Base-by-base conservation (phyloP, 2,329 filamentous ascomycete genomes). In the Atkinsonella hypoxylon region DNA sequence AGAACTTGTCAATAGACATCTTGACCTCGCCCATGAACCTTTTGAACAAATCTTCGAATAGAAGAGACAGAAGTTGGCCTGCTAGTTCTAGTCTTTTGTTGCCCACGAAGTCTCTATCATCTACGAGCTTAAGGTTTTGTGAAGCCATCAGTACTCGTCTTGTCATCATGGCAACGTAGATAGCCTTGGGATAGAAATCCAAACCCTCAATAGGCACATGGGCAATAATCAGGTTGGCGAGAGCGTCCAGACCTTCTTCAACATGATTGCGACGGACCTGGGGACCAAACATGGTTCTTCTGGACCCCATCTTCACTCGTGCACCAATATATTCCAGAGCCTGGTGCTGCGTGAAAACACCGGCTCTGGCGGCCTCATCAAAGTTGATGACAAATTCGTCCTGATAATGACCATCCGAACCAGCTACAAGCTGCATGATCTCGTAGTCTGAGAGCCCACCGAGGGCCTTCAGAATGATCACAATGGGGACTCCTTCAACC, bases 21-120 rank as follows among this genome's bases (percentile, higher is more conserved):
- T 95, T 95, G 64, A 98, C 82, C 58, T 93, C 85, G 52, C 80
- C 80, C 60, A 88, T 87, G 67, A 96, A 96, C 54, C 88, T 87
- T 72, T 98, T 98, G 79, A 98, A 98, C 53, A 96, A 70, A 74
- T 98, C 94, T 67, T 98, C 94, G 58, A 98, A 98, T 0, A 98
- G 76, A 1, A 98, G 76, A 3, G 93, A 90, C 54, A 98, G 72
- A 64, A 98, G 83, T 68, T 97, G 93, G 0, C 93, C 93, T 49
- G 94, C 94, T 68, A 98, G 68, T 67, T 98, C 93, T 42, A 98
- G 74, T 53, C 93, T 82, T 70, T 98, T 98, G 71, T 98, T 98
- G 57, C 93, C 93, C 31, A 98, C 89, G 62, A 97, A 98, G 69
- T 98, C 94, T 63, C 93, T 81, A 65, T 98, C 93, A 59, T 98